Evolutionary conservation across 2,329 filamentous ascomycete species (phyloP).

Genomic region (Xylariaceae sp.): DNA sequence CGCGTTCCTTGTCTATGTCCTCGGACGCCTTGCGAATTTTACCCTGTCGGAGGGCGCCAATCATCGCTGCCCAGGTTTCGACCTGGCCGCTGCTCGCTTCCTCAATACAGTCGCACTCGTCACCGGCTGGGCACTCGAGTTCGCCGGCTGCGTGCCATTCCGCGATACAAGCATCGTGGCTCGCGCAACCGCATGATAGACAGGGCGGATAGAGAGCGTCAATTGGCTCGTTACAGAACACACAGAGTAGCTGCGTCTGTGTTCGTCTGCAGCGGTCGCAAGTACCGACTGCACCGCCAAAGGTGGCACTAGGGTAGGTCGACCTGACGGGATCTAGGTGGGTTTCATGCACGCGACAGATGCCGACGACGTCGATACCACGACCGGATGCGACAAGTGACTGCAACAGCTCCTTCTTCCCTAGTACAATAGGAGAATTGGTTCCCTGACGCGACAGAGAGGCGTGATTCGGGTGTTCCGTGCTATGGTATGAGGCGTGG

Average conservation of each 20-base stretch:
- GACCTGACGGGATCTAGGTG: conserved; percentile 63
- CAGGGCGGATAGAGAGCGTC: conserved; percentile 63
- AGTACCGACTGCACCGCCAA: conserved; percentile 44
- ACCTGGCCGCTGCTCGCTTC: conserved; percentile 60
- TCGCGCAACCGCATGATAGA: conserved; percentile 64
- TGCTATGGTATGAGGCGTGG: conserved; percentile 41
- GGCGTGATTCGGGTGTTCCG: conserved; percentile 38
- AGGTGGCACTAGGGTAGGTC: conserved; percentile 48
- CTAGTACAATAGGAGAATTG: conserved; percentile 57
- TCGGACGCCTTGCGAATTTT: conserved; percentile 35
- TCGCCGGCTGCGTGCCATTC: conserved; percentile 63
- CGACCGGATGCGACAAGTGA: conserved; percentile 54
- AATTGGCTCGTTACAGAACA: conserved; percentile 64
- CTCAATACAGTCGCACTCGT: conserved; percentile 64
- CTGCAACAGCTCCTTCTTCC: conserved; percentile 57
- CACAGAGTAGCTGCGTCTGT: conserved; percentile 62
- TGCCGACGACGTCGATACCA: conserved; percentile 64
- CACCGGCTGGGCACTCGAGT: conserved; percentile 62
- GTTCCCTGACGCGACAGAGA: conserved; percentile 42
- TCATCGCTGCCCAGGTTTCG: conserved; percentile 63
- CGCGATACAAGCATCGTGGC: conserved; percentile 60
- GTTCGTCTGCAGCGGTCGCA: conserved; percentile 54
- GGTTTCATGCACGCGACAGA: conserved; percentile 64
- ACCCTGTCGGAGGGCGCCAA: conserved; percentile 46
- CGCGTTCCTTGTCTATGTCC: conserved; percentile 11